These are phyloP conservation scores for Fagus crenata DNA, from an alignment of 306 rosid genomes.

Conservation along the genomic window DNA sequence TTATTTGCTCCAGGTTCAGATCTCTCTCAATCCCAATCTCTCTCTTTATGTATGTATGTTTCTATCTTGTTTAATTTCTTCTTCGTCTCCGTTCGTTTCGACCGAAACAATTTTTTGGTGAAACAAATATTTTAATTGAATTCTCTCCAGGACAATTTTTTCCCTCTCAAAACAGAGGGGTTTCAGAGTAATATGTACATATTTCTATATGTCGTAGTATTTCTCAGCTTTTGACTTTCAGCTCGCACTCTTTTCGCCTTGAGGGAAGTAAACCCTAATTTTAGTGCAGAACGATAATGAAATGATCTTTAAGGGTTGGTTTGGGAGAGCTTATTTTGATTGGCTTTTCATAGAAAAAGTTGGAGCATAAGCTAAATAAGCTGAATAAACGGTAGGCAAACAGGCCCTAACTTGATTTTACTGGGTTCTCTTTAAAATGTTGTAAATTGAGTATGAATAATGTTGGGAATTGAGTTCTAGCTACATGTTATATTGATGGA, in stretches of 20 bases:
- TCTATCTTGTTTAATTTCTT: background rate
- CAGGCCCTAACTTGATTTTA: too few species aligned
- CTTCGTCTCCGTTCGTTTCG: background rate
- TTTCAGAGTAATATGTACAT: background rate
- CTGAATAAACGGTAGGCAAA: too few species aligned
- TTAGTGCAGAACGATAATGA: background rate
- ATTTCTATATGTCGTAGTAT: too few species aligned
- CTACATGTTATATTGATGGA: background rate
- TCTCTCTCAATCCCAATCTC: constrained; percentile 19
- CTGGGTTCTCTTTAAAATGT: background rate
- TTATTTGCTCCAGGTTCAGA: constrained; percentile 28
- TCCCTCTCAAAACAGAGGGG: background rate
- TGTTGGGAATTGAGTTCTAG: background rate
- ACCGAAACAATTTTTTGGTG: background rate
- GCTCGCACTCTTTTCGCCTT: background rate
- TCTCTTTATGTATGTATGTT: background rate
- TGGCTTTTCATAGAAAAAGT: too few species aligned
- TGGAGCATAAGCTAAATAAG: too few species aligned
- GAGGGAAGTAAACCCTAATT: background rate
- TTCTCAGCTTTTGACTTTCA: background rate
- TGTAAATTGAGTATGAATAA: background rate
- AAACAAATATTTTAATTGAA: background rate
- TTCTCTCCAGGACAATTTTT: background rate
- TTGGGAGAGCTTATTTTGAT: too few species aligned
- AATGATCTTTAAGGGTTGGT: background rate